Evolutionary conservation across 1,284 basidiomycete species (phyloP), one percentile per base, ranked within the genome.

Genomic region (Sanghuangporus weigelae): DNA sequence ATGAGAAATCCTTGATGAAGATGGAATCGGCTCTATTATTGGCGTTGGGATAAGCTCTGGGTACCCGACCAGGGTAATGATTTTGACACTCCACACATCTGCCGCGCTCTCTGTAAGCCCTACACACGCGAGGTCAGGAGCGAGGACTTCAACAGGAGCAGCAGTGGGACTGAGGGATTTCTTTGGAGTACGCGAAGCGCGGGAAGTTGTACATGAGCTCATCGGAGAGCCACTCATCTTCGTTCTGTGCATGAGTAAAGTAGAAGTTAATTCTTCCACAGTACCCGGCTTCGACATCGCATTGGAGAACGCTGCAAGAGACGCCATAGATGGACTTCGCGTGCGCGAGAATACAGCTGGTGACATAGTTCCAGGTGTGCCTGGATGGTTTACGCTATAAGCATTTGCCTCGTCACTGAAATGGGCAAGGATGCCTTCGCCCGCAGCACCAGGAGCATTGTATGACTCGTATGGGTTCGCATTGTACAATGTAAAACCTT

Each of bases 11-110:
- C 14, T 49, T 51, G 40, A 59, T 21, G 57, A 44, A 59, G 63
- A 59, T 53, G 60, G 63, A 54, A 50, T 63, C 40, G 63, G 31
- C 11, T 39, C 42, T 2, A 65, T 50, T 48, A 68, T 57, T 14
- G 63, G 60, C 3, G 63, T 59, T 10, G 80, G 75, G 57, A 90
- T 86, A 53, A 90, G 78, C 65, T 89, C 87, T 0, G 88, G 88
- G 70, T 85, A 90, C 1, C 87, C 86, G 42, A 90, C 79, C 16
- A 90, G 79, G 73, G 89, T 90, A 67, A 90, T 78, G 59, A 90
- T 83, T 75, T 90, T 90, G 67, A 87, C 79, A 19, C 82, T 81
- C 88, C 88, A 90, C 51, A 82, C 79, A 67, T 90, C 88, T 11
- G 84, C 81, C 50, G 78, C 76, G 63, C 86, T 84, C 68, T 89